phyloP scores from a whole-genome alignment of 176 grass and related monocot genomes.

The Raddia distichophylla region DNA sequence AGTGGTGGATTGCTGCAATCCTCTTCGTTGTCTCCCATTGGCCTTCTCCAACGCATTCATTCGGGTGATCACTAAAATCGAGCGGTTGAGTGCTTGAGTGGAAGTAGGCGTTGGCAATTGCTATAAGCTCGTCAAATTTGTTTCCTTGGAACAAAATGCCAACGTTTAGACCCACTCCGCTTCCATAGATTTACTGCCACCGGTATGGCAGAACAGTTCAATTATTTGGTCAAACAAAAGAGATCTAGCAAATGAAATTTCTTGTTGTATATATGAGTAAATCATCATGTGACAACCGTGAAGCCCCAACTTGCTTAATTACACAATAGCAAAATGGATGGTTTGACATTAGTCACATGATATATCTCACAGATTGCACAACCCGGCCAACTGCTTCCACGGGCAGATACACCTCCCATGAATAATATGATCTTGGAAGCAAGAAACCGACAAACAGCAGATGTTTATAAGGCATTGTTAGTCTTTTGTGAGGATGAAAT shows the following conservation, averaged over 20 bases:
- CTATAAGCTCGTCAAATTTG: background rate
- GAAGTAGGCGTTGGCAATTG: background rate
- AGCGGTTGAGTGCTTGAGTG: background rate
- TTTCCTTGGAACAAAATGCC: background rate
- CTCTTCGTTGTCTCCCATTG: too few species aligned
- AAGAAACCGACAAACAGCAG: background rate
- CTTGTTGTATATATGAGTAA: background rate
- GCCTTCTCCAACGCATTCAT: too few species aligned
- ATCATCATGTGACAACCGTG: background rate
- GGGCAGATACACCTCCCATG: slow-evolving; percentile 16
- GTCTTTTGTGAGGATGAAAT: background rate
- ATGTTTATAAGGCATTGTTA: background rate
- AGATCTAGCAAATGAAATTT: background rate
- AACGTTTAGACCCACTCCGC: background rate
- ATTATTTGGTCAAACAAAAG: background rate
- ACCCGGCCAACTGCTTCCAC: slow-evolving; percentile 9
- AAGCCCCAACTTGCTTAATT: slow-evolving; percentile 21
- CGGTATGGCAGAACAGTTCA: background rate
- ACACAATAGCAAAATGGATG: slow-evolving; percentile 25
- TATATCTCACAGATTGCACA: slow-evolving; percentile 27
- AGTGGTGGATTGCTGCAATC: too few species aligned
- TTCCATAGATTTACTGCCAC: background rate
- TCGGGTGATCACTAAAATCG: too few species aligned
- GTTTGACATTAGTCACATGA: slow-evolving; percentile 4
- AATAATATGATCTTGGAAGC: background rate